Conservation (phyloP, 73 alveolate genomes). For the Strombidium stylifer region DNA sequence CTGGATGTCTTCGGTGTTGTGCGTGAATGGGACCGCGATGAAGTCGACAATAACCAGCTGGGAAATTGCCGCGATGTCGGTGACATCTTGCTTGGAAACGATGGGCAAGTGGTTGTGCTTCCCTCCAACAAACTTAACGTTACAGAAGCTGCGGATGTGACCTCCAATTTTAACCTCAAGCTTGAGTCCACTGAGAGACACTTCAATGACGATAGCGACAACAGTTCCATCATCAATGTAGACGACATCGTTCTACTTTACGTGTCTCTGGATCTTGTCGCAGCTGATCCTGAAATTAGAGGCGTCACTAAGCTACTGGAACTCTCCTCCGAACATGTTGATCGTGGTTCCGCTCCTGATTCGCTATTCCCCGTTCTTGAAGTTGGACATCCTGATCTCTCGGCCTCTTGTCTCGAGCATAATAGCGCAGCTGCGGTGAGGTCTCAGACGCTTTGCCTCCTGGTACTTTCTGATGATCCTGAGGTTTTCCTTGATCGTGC, state of each 20-base stretch:
- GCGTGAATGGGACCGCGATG: slow-evolving; percentile 20
- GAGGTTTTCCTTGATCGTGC: slow-evolving; percentile 21
- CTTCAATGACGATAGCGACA: slow-evolving; percentile 66
- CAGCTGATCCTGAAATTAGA: too few relatives aligned
- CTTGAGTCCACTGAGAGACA: slow-evolving; percentile 45
- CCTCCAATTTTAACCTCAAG: slow-evolving; percentile 61
- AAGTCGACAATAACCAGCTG: neutral
- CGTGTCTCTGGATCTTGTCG: slow-evolving; percentile 73
- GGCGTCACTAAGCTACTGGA: too few relatives aligned
- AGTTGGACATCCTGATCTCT: slow-evolving; percentile 28
- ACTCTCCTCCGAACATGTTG: too few relatives aligned
- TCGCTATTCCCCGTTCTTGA: slow-evolving; percentile 15
- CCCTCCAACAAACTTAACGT: slow-evolving; percentile 17
- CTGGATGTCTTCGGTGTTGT: slow-evolving; percentile 20
- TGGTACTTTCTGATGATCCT: slow-evolving; percentile 19
- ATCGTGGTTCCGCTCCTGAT: neutral
- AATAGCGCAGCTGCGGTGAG: slow-evolving; percentile 32
- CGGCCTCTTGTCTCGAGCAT: slow-evolving; percentile 37
- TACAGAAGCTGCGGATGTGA: neutral
- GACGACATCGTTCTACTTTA: slow-evolving; percentile 74
- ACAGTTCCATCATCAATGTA: slow-evolving; percentile 88
- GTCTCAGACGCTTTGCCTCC: slow-evolving; percentile 39
- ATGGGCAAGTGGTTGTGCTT: slow-evolving; percentile 19
- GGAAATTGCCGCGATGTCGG: neutral
- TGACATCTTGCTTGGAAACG: slow-evolving; percentile 1